These are phyloP conservation scores for Fomitopsis palustris DNA, from an alignment of 1,284 basidiomycete genomes.

Conservation along the genomic window DNA sequence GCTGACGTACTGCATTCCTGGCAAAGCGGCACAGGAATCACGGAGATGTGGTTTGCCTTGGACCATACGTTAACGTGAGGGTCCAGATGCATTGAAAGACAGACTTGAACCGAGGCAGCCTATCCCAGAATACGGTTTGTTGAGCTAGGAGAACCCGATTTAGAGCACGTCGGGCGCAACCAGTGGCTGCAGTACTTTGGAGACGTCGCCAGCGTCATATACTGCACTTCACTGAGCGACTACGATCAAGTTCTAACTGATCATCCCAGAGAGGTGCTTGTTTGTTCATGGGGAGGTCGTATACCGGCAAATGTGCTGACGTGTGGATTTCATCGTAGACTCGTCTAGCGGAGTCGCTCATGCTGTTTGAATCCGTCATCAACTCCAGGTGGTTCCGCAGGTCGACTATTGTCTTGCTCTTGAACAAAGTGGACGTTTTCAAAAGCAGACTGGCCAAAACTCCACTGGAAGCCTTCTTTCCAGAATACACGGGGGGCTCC, in stretches of 20 bases:
- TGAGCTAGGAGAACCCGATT: too few relatives aligned
- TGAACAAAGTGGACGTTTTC: conserved; percentile 97
- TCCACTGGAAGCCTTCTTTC: conserved; percentile 88
- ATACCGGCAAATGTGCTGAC: not conserved
- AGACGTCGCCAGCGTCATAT: conserved; percentile 92
- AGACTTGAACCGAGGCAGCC: too few relatives aligned
- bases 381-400: conserved; percentile 96
- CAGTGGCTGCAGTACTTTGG: conserved; percentile 97
- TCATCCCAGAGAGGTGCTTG: conserved; percentile 68
- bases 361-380: conserved; percentile 94
- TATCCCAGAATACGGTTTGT: too few relatives aligned
- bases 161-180: conserved; percentile 88
- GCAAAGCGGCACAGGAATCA: conserved; percentile 91
- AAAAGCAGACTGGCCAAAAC: conserved; percentile 90
- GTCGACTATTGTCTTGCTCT: conserved; percentile 89
- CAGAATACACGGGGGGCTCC: conserved; percentile 90
- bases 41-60: conserved; percentile 82
- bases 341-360: conserved; percentile 91
- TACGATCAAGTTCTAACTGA: conserved; percentile 92
- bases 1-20: conserved; percentile 88
- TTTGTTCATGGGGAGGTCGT: conserved; percentile 5
- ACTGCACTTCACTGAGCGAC: conserved; percentile 91
- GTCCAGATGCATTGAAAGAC: too few relatives aligned
- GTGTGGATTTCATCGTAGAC: conserved; percentile 50
- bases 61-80: conserved; percentile 60